These are phyloP conservation scores for Arctium minus DNA, from an alignment of 129 eudicot species.

Conservation along the genomic window DNA sequence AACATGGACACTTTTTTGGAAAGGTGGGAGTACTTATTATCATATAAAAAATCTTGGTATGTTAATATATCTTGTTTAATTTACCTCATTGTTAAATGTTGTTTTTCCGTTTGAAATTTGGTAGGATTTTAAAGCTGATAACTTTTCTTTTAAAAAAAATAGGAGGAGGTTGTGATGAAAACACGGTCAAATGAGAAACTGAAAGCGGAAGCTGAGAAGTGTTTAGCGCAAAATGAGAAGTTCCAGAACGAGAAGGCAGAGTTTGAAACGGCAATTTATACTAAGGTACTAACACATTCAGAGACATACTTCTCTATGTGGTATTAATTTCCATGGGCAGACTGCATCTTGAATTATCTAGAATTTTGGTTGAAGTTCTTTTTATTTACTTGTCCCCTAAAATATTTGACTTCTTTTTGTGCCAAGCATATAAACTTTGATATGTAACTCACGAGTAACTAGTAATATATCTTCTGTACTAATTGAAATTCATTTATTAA, in stretches of 20 bases:
- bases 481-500: background rate
- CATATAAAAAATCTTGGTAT: too few species aligned
- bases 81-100: background rate
- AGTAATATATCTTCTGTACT: too few species aligned
- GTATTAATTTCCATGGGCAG: background rate
- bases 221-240: conserved; percentile 79
- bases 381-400: too few species aligned
- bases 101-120: too few species aligned
- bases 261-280: conserved; percentile 73
- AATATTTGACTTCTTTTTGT: background rate
- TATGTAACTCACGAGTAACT: too few species aligned
- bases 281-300: conserved; percentile 49
- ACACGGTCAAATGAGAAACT: conserved; percentile 59
- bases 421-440: background rate
- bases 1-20: too few species aligned
- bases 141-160: conserved; percentile 8
- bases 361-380: too few species aligned
- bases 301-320: background rate
- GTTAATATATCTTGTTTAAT: background rate
- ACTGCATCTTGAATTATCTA: background rate
- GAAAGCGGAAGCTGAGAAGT: conserved; percentile 78
- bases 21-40: too few species aligned
- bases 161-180: conserved; percentile 89
- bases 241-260: conserved; percentile 72
- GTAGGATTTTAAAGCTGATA: background rate